Conservation (phyloP, 441 rosid species). For the Erodium texanum region DNA sequence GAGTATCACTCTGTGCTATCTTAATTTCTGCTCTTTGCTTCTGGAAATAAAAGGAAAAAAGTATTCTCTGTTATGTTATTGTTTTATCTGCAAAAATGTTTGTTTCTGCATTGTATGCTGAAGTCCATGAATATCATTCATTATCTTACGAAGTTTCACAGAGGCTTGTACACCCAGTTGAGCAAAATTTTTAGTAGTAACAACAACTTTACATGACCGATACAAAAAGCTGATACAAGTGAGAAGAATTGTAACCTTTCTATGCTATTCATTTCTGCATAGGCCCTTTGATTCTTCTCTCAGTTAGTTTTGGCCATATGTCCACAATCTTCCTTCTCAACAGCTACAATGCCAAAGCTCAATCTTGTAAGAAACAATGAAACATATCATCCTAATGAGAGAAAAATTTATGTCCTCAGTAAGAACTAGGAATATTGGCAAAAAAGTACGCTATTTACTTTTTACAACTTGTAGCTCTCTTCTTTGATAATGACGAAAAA, state of each 20-base stretch:
- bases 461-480: too few relatives aligned
- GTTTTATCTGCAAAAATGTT: not conserved
- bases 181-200: not conserved
- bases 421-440: too few relatives aligned
- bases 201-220: not conserved
- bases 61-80: not conserved
- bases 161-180: not conserved
- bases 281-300: constrained; percentile 18
- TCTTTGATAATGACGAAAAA: too few relatives aligned
- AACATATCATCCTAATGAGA: not conserved
- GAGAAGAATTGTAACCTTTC: not conserved
- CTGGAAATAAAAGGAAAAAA: not conserved
- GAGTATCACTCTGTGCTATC: not conserved
- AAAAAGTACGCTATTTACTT: too few relatives aligned
- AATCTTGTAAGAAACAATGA: not conserved
- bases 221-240: too few relatives aligned
- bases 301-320: constrained; percentile 50
- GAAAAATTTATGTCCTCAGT: too few relatives aligned
- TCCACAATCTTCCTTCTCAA: constrained; percentile 48
- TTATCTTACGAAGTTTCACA: not conserved
- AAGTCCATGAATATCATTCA: not conserved
- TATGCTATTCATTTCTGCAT: constrained; percentile 9
- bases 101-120: not conserved
- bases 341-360: constrained; percentile 26
- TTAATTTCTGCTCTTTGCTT: not conserved